A percentile compares a stretch with the other conserved stretches of the same genome.
Evolutionary conservation across 495 filamentous ascomycete genomes (phyloP).

Genomic region (Neurospora hispaniola): DNA sequence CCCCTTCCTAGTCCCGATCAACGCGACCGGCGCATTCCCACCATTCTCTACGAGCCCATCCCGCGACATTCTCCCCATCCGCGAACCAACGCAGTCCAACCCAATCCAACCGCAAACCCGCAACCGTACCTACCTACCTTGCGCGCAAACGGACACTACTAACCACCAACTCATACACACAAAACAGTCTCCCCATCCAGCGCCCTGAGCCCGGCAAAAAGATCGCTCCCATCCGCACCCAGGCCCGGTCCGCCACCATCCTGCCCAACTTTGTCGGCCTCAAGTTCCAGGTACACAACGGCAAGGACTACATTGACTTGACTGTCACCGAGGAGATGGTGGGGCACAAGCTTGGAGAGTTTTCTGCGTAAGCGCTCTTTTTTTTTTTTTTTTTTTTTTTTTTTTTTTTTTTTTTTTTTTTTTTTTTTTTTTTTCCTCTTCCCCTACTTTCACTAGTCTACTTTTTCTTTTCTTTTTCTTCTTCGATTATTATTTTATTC

Average conservation of each 20-base stretch:
- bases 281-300: constrained; percentile 89
- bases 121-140: background rate
- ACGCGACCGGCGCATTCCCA: background rate
- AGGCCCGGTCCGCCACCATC: constrained; percentile 85
- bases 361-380: constrained; percentile 60
- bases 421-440: background rate
- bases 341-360: constrained; percentile 93
- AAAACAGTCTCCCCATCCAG: constrained; percentile 48
- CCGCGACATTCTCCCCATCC: background rate
- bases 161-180: background rate
- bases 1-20: background rate
- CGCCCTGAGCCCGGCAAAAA: constrained; percentile 51
- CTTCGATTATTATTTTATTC: too few species aligned
- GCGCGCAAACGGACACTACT: background rate
- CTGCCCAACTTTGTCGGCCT: constrained; percentile 92
- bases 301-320: constrained; percentile 84
- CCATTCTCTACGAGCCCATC: background rate
- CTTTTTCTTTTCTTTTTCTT: background rate
- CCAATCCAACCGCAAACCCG: background rate
- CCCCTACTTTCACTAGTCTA: background rate
- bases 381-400: background rate
- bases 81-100: background rate
- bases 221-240: constrained; percentile 69
- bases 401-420: background rate
- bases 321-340: constrained; percentile 96